Base-by-base conservation (phyloP, 768 basidiomycete species). In the Naganishia onofrii region DNA sequence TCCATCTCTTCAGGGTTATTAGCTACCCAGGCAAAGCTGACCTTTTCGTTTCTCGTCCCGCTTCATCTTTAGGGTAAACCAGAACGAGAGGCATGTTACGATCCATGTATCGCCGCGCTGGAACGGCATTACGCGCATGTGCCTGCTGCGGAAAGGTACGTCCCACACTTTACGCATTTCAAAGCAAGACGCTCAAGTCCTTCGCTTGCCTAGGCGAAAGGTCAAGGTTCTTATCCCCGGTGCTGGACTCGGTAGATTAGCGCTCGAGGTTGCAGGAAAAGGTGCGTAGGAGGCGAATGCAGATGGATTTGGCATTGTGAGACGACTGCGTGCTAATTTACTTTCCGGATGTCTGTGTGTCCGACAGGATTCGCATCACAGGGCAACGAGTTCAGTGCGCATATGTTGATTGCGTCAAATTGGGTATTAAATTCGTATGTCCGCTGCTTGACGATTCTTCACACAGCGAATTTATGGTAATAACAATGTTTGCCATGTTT, bases 381-480 rank as follows among this genome's bases (percentile, higher is more conserved):
- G 80, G 93, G 90, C 26, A 96, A 96, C 77, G 94, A 98, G 80
- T 96, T 96, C 78, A 93, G 91, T 36, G 90, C 94, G 73, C 92
- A 92, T 80, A 95, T 94, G 93, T 85, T 98, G 15, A 86, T 97
- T 5, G 84, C 90, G 1, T 96, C 94, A 4, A 89, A 88, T 77
- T 90, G 90, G 78, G 87, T 96, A 23, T 83, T 97, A 58, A 98
- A 97, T 78, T 86, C 85, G 93, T 92, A 74, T 12, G 85, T 64
- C 42, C 13, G 26, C 54, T 13, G 60, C 42, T 1, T 5, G 9
- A n/a, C n/a, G n/a, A n/a, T n/a, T n/a, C n/a, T n/a, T n/a, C n/a
- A n/a, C n/a, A n/a, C n/a, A n/a, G n/a, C n/a, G n/a, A n/a, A n/a
- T n/a, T n/a, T n/a, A n/a, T n/a, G n/a, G n/a, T n/a, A n/a, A n/a